A percentile compares a stretch with the other conserved stretches of the same genome.
These are phyloP conservation scores for Salix brachista DNA, from an alignment of 345 rosid species.

Conservation along the genomic window DNA sequence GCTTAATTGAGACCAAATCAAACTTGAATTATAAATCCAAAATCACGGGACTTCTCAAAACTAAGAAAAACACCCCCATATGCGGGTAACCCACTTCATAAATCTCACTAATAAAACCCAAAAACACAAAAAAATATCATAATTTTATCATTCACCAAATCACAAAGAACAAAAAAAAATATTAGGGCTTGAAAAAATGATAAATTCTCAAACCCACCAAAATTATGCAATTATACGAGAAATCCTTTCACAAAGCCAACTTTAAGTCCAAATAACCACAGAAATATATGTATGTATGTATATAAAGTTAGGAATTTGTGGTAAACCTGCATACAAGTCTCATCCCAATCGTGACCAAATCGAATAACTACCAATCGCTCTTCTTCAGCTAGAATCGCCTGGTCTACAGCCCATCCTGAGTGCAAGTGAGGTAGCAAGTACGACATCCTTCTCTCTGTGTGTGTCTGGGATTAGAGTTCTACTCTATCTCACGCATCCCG, in stretches of 20 bases:
- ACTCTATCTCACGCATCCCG: not conserved
- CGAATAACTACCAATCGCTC: constrained; percentile 88
- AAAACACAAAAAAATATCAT: too few species aligned
- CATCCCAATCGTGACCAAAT: constrained; percentile 97
- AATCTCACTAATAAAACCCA: too few species aligned
- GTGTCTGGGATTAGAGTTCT: not conserved
- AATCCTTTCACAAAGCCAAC: too few species aligned
- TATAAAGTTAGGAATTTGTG: not conserved
- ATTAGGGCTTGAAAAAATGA: too few species aligned
- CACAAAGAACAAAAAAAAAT: too few species aligned
- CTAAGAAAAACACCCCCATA: too few species aligned
- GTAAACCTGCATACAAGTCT: constrained; percentile 87
- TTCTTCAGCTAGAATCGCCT: constrained; percentile 89
- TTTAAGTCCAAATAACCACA: not conserved
- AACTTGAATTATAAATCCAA: not conserved
- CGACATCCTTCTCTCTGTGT: constrained; percentile 44
- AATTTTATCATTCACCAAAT: too few species aligned
- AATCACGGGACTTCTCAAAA: too few species aligned
- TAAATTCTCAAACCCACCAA: too few species aligned
- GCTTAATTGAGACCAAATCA: not conserved
- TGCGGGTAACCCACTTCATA: too few species aligned
- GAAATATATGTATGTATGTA: not conserved
- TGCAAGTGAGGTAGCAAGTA: constrained; percentile 84
- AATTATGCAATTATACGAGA: too few species aligned
- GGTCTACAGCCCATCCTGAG: constrained; percentile 96